These are phyloP conservation scores for Solanum boliviense DNA, from an alignment of 257 asterid genomes.

Conservation along the genomic window DNA sequence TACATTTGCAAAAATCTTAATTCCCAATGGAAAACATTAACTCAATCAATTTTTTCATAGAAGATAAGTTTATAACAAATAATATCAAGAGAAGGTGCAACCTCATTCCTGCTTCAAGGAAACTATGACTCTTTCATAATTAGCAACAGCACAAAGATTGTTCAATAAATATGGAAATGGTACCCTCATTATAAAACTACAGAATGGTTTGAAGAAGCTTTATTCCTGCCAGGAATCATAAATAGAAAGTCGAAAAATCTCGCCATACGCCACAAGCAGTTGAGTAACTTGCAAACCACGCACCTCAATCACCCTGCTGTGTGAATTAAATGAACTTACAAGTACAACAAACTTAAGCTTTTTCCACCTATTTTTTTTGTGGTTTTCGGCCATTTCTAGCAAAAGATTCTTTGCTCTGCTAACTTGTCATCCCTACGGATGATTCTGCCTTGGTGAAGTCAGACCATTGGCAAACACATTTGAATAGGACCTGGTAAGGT, in stretches of 20 bases:
- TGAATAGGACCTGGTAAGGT: slow-evolving; percentile 70
- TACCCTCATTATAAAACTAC: not conserved
- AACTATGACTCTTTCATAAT: not conserved
- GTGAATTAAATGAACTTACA: not conserved
- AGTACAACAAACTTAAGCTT: not conserved
- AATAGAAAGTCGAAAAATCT: not conserved
- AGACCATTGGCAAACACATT: slow-evolving; percentile 56
- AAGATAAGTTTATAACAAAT: not conserved
- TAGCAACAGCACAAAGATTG: not conserved
- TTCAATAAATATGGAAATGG: not conserved
- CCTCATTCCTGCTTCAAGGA: not conserved
- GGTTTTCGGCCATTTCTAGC: not conserved
- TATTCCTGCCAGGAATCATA: not conserved
- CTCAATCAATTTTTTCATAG: not conserved
- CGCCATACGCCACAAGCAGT: not conserved
- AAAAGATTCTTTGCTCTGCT: not conserved
- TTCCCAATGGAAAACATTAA: not conserved
- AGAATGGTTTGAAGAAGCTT: not conserved
- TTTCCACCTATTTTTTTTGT: not conserved
- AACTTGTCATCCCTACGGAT: not conserved
- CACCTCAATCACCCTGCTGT: not conserved
- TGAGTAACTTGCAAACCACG: not conserved
- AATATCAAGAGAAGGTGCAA: not conserved
- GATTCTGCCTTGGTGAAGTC: slow-evolving; percentile 44
- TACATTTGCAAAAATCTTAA: not conserved